Percentiles rank a stretch among this genome's conserved stretches.
Conservation (phyloP, 108 stramenopile species). For the Bacterosira constricta region DNA sequence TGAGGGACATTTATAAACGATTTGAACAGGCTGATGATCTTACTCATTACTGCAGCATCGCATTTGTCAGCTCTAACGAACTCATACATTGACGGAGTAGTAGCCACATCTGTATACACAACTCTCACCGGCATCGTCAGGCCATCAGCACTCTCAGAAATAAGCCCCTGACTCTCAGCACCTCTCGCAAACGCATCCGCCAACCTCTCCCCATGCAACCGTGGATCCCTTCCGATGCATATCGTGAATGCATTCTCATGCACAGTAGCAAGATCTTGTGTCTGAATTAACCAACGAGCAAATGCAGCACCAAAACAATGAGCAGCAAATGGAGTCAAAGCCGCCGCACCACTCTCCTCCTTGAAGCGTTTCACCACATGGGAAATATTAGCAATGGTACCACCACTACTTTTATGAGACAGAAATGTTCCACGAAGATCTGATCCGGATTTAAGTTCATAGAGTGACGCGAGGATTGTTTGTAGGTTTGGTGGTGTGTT, state of each 20-base stretch:
- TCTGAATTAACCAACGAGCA: conserved; percentile 11
- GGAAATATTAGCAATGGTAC: conserved; percentile 48
- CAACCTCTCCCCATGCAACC: conserved; percentile 64
- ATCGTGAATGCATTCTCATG: conserved; percentile 37
- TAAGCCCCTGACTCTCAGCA: conserved; percentile 55
- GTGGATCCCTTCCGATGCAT: conserved; percentile 77
- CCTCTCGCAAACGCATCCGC: conserved; percentile 77
- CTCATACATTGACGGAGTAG: conserved; percentile 75
- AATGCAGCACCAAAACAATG: conserved; percentile 70
- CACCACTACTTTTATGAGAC: conserved; percentile 53
- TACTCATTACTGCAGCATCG: conserved; percentile 72
- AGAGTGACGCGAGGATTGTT: conserved; percentile 41
- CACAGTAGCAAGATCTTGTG: neutral
- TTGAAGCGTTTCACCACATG: conserved; percentile 16
- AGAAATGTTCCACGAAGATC: conserved; percentile 63
- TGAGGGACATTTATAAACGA: neutral
- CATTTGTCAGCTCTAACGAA: conserved; percentile 58
- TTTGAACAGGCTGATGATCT: neutral
- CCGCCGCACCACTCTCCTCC: conserved; percentile 1
- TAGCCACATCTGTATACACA: conserved; percentile 71
- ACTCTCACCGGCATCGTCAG: conserved; percentile 50
- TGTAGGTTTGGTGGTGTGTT: conserved; percentile 75
- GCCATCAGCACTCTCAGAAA: too few species aligned
- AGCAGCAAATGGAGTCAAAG: conserved; percentile 79
- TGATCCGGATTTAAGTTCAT: conserved; percentile 58